Evolutionary conservation across 2,329 filamentous ascomycete species (phyloP).

Genomic region (Thielaviopsis ethacetica): DNA sequence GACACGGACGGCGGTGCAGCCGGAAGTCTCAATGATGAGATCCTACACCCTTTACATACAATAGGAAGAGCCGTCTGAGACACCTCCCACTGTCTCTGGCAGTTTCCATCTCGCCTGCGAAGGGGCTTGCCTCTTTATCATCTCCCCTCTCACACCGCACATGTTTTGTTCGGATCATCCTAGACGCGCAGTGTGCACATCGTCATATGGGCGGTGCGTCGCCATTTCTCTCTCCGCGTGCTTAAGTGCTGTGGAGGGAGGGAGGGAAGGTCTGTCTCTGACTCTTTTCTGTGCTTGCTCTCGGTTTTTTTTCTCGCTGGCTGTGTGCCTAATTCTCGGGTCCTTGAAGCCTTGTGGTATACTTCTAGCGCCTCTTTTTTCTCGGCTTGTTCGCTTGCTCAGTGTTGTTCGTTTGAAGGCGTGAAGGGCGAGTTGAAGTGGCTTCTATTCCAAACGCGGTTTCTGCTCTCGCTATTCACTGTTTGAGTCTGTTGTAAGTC

Average conservation of each 20-base stretch:
- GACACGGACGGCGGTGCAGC: too few relatives aligned
- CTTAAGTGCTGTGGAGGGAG: neutral
- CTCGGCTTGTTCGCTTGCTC: neutral
- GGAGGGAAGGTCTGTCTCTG: neutral
- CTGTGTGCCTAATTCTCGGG: neutral
- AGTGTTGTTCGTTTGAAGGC: neutral
- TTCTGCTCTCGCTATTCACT: neutral
- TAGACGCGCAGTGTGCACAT: slow-evolving; percentile 17
- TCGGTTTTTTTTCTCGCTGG: neutral
- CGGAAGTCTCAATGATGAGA: slow-evolving; percentile 21
- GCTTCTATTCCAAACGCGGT: neutral
- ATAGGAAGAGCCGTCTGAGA: slow-evolving; percentile 29
- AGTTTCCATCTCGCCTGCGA: slow-evolving; percentile 13
- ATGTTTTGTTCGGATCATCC: slow-evolving; percentile 3
- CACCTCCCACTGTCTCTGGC: slow-evolving; percentile 13
- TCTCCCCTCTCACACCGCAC: slow-evolving; percentile 10
- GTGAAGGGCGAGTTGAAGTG: neutral
- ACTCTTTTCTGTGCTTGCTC: neutral
- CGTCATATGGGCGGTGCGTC: slow-evolving; percentile 18
- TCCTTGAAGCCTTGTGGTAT: neutral
- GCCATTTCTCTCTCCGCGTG: neutral
- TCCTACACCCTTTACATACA: slow-evolving; percentile 17
- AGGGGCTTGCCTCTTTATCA: slow-evolving; percentile 10
- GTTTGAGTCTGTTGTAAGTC: neutral
- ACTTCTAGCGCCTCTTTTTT: neutral